phyloP scores from a whole-genome alignment of 345 rosid genomes.

The Populus pruinosa region DNA sequence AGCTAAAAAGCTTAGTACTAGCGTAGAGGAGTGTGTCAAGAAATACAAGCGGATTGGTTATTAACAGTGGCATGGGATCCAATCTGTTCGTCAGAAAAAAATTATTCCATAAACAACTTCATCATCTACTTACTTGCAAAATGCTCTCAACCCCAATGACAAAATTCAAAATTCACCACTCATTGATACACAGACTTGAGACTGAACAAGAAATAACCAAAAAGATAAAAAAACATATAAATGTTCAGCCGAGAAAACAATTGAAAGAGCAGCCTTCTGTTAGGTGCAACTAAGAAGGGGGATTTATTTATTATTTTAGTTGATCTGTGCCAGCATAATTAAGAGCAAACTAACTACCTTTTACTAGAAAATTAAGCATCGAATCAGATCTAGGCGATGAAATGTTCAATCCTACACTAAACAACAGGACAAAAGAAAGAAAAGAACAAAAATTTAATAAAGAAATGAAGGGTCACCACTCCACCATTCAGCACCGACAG shows the following conservation, averaged over 20 bases:
- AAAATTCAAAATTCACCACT: background rate
- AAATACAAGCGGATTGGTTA: background rate
- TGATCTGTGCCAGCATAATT: background rate
- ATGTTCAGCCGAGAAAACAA: background rate
- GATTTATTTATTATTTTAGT: background rate
- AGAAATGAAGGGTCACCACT: background rate
- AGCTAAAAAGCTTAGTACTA: background rate
- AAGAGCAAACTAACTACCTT: background rate
- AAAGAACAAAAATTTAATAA: too few species aligned
- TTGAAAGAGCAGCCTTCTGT: background rate
- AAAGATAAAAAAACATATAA: background rate
- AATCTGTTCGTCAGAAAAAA: too few species aligned
- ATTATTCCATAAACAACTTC: background rate
- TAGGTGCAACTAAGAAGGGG: background rate
- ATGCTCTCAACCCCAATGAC: background rate
- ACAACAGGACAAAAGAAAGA: background rate
- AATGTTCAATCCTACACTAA: background rate
- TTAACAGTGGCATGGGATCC: background rate
- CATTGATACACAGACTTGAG: background rate
- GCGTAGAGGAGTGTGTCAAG: background rate
- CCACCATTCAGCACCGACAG: conserved; percentile 8
- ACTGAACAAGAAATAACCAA: background rate
- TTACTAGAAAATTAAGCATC: background rate
- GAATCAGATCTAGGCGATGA: conserved; percentile 8
- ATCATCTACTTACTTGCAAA: background rate